Conservation (phyloP, 257 asterid species). For the Jasminum sambac region DNA sequence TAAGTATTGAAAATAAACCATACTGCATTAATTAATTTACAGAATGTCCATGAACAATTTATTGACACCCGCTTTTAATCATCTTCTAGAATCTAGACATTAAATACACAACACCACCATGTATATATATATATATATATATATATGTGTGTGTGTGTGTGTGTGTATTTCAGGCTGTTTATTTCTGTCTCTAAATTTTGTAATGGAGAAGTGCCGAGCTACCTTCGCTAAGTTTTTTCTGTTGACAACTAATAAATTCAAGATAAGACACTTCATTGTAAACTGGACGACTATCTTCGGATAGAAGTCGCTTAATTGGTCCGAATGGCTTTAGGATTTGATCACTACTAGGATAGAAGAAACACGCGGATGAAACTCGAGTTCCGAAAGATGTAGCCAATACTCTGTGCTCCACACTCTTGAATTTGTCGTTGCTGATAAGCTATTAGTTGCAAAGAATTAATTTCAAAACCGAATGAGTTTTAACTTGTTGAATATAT, state of each 20-base stretch:
- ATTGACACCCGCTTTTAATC: too few species aligned
- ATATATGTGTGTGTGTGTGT: too few species aligned
- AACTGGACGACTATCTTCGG: conserved; percentile 44
- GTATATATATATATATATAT: too few species aligned
- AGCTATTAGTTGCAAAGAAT: conserved; percentile 32
- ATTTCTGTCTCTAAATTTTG: neutral
- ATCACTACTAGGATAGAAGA: conserved; percentile 52
- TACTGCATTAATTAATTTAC: too few species aligned
- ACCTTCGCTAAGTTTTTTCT: conserved; percentile 36
- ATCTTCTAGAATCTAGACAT: too few species aligned
- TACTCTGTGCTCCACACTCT: conserved; percentile 77
- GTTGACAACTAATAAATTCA: conserved; percentile 49
- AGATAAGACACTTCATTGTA: conserved; percentile 50
- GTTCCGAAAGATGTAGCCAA: conserved; percentile 43
- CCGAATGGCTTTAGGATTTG: conserved; percentile 42
- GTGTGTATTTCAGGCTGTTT: too few species aligned
- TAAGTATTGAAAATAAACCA: too few species aligned
- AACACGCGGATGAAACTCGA: conserved; percentile 65
- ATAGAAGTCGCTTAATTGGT: conserved; percentile 53
- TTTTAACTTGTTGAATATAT: too few species aligned
- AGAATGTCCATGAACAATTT: too few species aligned
- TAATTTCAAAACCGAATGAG: too few species aligned
- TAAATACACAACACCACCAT: too few species aligned
- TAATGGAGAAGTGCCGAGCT: conserved; percentile 32
- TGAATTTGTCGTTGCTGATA: conserved; percentile 65